Conservation (phyloP, 352 stramenopile genomes). For the Phytophthora multivora region DNA sequence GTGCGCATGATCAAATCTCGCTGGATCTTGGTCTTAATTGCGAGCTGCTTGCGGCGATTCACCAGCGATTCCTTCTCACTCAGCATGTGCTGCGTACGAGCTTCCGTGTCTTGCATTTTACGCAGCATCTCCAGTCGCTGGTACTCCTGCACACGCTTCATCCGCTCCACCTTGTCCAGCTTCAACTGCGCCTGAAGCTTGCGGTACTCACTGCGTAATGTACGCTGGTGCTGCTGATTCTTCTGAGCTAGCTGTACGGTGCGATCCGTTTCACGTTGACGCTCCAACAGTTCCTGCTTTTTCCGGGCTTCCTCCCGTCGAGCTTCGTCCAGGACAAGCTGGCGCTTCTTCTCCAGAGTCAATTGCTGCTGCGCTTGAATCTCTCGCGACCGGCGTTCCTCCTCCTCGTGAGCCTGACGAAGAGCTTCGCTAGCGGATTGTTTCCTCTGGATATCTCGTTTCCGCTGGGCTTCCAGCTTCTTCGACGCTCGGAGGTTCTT, state of each 20-base stretch:
- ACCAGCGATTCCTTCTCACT: slow-evolving; percentile 84
- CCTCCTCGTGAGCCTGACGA: slow-evolving; percentile 63
- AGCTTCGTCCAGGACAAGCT: slow-evolving; percentile 71
- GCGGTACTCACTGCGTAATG: slow-evolving; percentile 85
- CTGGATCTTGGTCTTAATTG: slow-evolving; percentile 87
- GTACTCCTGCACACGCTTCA: slow-evolving; percentile 92
- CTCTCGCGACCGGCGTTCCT: slow-evolving; percentile 57
- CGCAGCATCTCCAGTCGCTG: slow-evolving; percentile 89
- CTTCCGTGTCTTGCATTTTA: slow-evolving; percentile 86
- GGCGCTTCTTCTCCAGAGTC: slow-evolving; percentile 70
- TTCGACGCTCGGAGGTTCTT: slow-evolving; percentile 75
- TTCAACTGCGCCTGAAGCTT: too few relatives aligned
- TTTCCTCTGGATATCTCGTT: slow-evolving; percentile 67
- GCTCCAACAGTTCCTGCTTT: slow-evolving; percentile 66
- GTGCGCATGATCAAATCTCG: slow-evolving; percentile 87
- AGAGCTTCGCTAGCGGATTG: slow-evolving; percentile 61
- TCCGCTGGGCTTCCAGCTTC: slow-evolving; percentile 65
- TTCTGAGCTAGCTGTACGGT: slow-evolving; percentile 75
- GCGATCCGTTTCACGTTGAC: slow-evolving; percentile 69
- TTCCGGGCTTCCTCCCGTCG: slow-evolving; percentile 75
- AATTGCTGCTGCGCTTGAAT: slow-evolving; percentile 71
- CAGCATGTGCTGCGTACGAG: slow-evolving; percentile 82
- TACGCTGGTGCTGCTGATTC: slow-evolving; percentile 73
- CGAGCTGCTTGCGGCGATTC: slow-evolving; percentile 75
- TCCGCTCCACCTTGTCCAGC: slow-evolving; percentile 92